Evolutionary conservation across 352 stramenopile genomes (phyloP), one percentile per base, ranked within the genome.

Genomic region (Saprolegnia parasitica): DNA sequence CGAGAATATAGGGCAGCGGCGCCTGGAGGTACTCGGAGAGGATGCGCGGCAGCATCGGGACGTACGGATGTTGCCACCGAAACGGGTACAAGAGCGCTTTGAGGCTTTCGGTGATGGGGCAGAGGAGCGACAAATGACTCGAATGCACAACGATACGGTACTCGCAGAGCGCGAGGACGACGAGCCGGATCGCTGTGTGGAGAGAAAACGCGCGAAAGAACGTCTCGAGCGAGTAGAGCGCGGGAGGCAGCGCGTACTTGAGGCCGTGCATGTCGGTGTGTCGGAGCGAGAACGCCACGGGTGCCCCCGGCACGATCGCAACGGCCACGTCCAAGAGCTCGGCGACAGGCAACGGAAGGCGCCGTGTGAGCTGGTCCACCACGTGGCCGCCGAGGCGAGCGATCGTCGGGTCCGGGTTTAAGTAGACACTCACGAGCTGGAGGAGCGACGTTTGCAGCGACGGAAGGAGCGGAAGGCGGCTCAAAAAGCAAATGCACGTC

Each of bases 81-180:
- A 95, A 93, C 5, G 87, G 87, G 73, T 93, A 93, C 55, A 93
- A 83, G 23, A 95, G 80, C 4, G 85, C 76, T 35, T 85, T 93
- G 6, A 95, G 63, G 0, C 80, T 81, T 72, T 95, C 87, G 0
- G 84, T 78, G 18, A 95, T 78, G 4, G 84, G 84, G 29, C 80
- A 90, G 35, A 95, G 72, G 20, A 93, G 73, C 32, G 85, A 89
- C 42, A 91, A 77, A 50, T 93, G 81, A 8, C 76, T 78, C 47
- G 85, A 92, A 64, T 95, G 87, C 20, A 95, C 76, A 13, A 95
- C 78, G 21, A 95, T 68, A 0, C 85, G 83, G 61, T 89, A 93
- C 68, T 95, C 87, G 47, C 83, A 92, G 20, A 95, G 74, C 37
- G 90, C 75, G 21, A 95, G 65, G 15, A 78, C 72, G 0, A 88